Conservation (phyloP, 192 early-diverging fungal species). For the Chytriomyces sp. region DNA sequence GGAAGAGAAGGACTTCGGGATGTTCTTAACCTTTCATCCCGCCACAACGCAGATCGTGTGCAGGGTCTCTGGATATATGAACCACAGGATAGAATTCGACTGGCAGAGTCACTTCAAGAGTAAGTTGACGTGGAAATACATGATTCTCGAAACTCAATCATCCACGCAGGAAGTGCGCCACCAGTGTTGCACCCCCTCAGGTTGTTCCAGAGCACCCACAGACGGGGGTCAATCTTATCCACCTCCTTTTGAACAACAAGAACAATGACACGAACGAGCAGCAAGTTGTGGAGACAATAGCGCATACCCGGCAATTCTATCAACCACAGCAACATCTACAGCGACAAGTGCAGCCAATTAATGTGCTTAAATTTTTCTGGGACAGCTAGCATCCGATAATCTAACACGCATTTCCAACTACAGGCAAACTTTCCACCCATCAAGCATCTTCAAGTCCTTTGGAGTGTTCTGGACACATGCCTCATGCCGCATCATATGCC, state of each 20-base stretch:
- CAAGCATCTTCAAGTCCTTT: conserved; percentile 8
- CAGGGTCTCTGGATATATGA: conserved; percentile 83
- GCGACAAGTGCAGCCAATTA: conserved; percentile 35
- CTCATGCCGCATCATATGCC: conserved; percentile 14
- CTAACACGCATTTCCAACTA: too few species aligned
- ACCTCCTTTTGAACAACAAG: background rate
- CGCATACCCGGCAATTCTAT: too few species aligned
- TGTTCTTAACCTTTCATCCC: background rate
- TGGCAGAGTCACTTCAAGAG: conserved; percentile 44
- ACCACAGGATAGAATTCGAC: conserved; percentile 63
- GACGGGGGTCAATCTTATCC: background rate
- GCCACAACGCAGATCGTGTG: conserved; percentile 53
- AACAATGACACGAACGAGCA: background rate
- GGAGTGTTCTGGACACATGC: conserved; percentile 19
- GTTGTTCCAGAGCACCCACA: conserved; percentile 17
- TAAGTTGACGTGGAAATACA: background rate
- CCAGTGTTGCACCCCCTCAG: background rate
- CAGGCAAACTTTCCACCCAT: background rate
- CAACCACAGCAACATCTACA: conserved; percentile 10
- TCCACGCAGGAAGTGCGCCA: conserved; percentile 13
- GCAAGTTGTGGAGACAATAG: background rate
- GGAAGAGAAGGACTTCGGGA: too few species aligned
- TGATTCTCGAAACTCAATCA: background rate
- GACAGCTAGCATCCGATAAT: conserved; percentile 17
- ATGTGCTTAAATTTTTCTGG: conserved; percentile 11